A percentile compares a stretch with the other conserved stretches of the same genome.
Evolutionary conservation across 345 rosid species (phyloP).

Genomic region (Draba incana): DNA sequence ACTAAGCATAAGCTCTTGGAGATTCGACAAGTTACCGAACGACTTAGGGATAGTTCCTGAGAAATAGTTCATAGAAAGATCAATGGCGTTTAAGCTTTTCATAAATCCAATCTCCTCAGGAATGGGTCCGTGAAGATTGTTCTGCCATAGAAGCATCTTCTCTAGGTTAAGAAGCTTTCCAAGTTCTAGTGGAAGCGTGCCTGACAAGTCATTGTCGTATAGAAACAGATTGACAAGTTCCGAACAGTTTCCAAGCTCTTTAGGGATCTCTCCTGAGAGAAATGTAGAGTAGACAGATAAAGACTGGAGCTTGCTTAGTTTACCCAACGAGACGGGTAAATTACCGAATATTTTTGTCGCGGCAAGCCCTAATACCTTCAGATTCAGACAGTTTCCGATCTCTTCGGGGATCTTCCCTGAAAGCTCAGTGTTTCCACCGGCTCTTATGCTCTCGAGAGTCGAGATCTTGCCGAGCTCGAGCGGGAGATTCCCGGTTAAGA

Average conservation of each 20-base stretch:
- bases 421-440: constrained; percentile 81
- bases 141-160: constrained; percentile 75
- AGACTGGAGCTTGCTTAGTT: constrained; percentile 64
- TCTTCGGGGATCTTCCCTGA: constrained; percentile 71
- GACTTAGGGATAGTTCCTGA: constrained; percentile 73
- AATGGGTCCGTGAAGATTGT: constrained; percentile 64
- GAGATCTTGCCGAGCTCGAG: constrained; percentile 61
- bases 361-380: constrained; percentile 71
- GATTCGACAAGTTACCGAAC: constrained; percentile 65
- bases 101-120: constrained; percentile 83
- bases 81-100: constrained; percentile 59
- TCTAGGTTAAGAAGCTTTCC: constrained; percentile 61
- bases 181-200: constrained; percentile 62
- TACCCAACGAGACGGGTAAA: constrained; percentile 72
- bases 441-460: constrained; percentile 58
- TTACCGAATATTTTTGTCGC: constrained; percentile 74
- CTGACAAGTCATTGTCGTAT: constrained; percentile 74
- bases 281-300: constrained; percentile 62
- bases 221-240: constrained; percentile 66
- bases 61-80: constrained; percentile 76
- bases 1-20: constrained; percentile 82
- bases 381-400: constrained; percentile 66
- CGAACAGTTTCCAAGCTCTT: constrained; percentile 71
- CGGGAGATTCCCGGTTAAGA: constrained; percentile 62
- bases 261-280: constrained; percentile 78